Base-by-base conservation (phyloP, 2,329 filamentous ascomycete genomes). In the Lomentospora prolificans region DNA sequence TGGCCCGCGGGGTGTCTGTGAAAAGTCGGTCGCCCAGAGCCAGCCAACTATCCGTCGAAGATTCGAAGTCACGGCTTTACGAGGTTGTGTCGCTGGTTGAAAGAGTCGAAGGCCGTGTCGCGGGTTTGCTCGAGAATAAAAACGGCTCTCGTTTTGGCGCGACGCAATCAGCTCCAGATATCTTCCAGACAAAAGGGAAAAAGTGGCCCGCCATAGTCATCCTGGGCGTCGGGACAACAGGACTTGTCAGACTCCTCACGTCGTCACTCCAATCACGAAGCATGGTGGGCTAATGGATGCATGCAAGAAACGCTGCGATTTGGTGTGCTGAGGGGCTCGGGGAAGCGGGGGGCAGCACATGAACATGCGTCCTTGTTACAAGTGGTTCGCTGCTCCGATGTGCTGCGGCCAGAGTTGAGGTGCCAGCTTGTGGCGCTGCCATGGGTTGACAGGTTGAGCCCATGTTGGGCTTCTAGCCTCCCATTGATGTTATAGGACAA, bases 241-340 rank as follows among this genome's bases (percentile, higher is more conserved):
- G 41, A 48, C 44, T 48, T 19, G 44, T 48, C 44, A 48, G 44
- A 48, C 44, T 48, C 44, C 17, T 48, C 44, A 48, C 44, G 24
- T 48, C 44, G 44, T 48, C 44, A 48, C 44, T 48, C 44, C 44
- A 48, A 48, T 48, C 44, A 48, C 17, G 12, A 19, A 22, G 44
- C 44, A 22, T 25, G 17, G 44, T 48, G 44, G 44, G 44, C 44
- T 48, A 48, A 48, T 48, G 44, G 44, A 48, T 48, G 44, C 44
- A 48, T 48, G 44, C 44, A 48, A 22, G 44, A 48, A 48, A 22
- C 44, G 22, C 44, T 22, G 44, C 17, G 44, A 25, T 6, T 33
- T 33, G 30, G 30, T 25, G 44, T 25, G 22, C 22, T 48, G 44
- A 48, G 44, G 22, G 44, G 44, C 24, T 48, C 44, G 24, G 44